These are phyloP conservation scores for Penicillium manginii DNA, from an alignment of 495 filamentous ascomycete genomes.

Conservation along the genomic window DNA sequence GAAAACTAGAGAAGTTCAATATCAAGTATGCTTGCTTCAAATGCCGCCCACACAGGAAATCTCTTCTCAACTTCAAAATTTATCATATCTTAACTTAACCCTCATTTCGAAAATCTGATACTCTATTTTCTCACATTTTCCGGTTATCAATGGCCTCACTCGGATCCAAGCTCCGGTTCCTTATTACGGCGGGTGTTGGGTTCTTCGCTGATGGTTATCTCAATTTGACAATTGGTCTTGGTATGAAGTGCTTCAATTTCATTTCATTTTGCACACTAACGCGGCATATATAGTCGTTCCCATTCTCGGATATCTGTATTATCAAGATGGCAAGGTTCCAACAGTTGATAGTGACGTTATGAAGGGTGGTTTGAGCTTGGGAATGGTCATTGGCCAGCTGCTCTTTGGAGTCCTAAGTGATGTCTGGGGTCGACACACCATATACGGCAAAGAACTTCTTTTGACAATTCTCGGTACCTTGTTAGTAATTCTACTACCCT, in stretches of 20 bases:
- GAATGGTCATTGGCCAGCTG: conserved; percentile 22
- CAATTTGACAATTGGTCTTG: conserved; percentile 27
- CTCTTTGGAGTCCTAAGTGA: conserved; percentile 20
- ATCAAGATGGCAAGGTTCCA: conserved; percentile 18
- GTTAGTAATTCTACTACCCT: conserved; percentile 22
- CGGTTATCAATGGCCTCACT: conserved; percentile 18
- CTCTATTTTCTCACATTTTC: not conserved
- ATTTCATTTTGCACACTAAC: not conserved
- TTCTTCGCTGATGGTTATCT: conserved; percentile 26
- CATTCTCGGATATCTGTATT: conserved; percentile 19
- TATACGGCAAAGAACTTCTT: conserved; percentile 19
- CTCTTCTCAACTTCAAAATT: too few relatives aligned
- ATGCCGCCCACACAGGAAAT: too few relatives aligned
- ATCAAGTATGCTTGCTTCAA: too few relatives aligned
- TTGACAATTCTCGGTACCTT: conserved; percentile 22
- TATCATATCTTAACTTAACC: too few relatives aligned
- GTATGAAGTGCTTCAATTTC: conserved; percentile 9
- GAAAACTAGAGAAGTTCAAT: too few relatives aligned
- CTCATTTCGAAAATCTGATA: too few relatives aligned
- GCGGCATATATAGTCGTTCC: conserved; percentile 10
- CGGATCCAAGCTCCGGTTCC: conserved; percentile 19
- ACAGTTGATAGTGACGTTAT: conserved; percentile 22
- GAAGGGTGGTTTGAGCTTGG: conserved; percentile 22
- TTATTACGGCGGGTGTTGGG: conserved; percentile 19
- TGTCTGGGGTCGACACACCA: conserved; percentile 16